These are phyloP conservation scores for Malassezia caprae DNA, from an alignment of 1,284 basidiomycete genomes.

Conservation along the genomic window DNA sequence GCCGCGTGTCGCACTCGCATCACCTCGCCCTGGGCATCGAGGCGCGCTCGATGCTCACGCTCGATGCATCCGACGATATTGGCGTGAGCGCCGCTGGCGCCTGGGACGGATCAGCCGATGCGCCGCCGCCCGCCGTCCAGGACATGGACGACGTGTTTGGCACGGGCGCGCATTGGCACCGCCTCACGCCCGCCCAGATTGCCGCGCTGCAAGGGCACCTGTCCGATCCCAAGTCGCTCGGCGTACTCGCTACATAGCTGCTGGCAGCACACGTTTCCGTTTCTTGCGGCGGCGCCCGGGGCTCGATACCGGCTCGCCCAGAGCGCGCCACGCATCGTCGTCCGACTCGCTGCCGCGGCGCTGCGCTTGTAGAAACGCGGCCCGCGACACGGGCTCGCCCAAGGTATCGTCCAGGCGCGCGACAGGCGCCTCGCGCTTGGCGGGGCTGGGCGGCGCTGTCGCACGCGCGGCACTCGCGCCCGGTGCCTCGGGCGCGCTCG, in stretches of 20 bases:
- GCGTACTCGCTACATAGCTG: background rate
- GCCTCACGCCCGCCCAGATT: background rate
- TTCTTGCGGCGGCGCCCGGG: slow-evolving; percentile 9
- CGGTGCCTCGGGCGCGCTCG: slow-evolving; percentile 3
- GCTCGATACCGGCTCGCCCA: background rate
- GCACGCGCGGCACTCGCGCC: background rate
- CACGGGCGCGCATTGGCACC: background rate
- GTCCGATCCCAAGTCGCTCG: background rate
- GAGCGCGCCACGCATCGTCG: background rate
- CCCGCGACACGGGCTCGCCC: background rate
- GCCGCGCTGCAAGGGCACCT: background rate
- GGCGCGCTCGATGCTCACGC: slow-evolving; percentile 6
- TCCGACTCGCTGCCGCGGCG: background rate
- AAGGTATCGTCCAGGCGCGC: background rate
- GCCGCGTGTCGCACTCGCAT: background rate
- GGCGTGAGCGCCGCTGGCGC: background rate
- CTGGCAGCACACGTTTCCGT: slow-evolving; percentile 1
- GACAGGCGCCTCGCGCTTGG: slow-evolving; percentile 6
- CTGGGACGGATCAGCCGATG: background rate
- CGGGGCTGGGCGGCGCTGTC: background rate
- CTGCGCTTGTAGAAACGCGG: background rate
- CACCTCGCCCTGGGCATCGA: background rate
- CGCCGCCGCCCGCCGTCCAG: slow-evolving; percentile 5
- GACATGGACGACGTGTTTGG: slow-evolving; percentile 14
- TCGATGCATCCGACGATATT: background rate